phyloP scores from a whole-genome alignment of 495 filamentous ascomycete species.

The Penicillium cinerascens region DNA sequence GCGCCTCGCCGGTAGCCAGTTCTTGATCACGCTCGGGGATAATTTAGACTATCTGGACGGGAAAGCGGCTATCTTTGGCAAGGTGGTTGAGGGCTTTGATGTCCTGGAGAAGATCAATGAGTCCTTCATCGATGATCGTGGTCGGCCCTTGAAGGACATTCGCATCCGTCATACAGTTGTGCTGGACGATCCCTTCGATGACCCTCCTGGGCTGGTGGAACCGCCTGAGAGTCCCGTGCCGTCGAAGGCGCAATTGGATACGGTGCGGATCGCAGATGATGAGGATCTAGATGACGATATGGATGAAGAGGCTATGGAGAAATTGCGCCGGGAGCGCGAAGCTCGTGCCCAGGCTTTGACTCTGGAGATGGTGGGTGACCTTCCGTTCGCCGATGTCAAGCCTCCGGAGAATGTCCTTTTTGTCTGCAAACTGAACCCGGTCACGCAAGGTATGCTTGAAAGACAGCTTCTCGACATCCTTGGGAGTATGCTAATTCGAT shows the following conservation, averaged over 20 bases:
- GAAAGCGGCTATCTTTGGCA: constrained; percentile 89
- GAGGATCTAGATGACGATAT: constrained; percentile 73
- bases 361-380: constrained; percentile 94
- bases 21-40: constrained; percentile 83
- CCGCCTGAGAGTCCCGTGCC: constrained; percentile 80
- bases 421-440: constrained; percentile 97
- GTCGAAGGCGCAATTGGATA: constrained; percentile 79
- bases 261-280: constrained; percentile 86
- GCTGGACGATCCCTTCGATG: constrained; percentile 83
- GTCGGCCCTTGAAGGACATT: constrained; percentile 84
- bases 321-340: constrained; percentile 79
- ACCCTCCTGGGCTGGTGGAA: constrained; percentile 69
- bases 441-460: constrained; percentile 66
- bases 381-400: constrained; percentile 97
- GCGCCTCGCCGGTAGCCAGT: constrained; percentile 80
- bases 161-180: constrained; percentile 87
- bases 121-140: constrained; percentile 77
- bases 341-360: constrained; percentile 92
- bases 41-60: constrained; percentile 85
- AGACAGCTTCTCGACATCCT: background rate
- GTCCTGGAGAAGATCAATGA: constrained; percentile 89
- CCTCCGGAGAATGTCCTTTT: constrained; percentile 97
- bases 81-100: constrained; percentile 92
- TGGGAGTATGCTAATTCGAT: constrained; percentile 6
- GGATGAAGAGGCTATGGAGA: constrained; percentile 75